phyloP scores from a whole-genome alignment of 164 flowering plant species.

The Sextonia rubra region DNA sequence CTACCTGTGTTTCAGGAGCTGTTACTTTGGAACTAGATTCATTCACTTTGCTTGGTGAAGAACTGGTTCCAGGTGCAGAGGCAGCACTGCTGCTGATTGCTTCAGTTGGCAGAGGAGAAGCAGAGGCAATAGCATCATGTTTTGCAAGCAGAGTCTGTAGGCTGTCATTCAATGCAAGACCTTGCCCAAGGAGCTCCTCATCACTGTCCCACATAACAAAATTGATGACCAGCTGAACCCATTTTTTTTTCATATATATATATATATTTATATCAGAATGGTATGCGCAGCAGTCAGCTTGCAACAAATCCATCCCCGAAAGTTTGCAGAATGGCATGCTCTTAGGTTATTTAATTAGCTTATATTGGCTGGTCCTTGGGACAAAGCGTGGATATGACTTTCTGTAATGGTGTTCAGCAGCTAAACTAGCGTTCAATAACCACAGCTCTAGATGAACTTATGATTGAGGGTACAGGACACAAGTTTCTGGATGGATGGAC shows the following conservation, averaged over 20 bases:
- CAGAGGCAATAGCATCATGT: constrained; percentile 87
- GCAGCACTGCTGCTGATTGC: constrained; percentile 17
- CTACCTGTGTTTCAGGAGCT: constrained; percentile 11
- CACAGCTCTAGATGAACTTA: too few species aligned
- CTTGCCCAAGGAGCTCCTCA: constrained; percentile 78
- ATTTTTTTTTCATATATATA: too few species aligned
- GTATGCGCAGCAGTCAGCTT: neutral
- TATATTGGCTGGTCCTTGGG: neutral
- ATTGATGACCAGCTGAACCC: neutral
- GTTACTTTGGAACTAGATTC: constrained; percentile 26
- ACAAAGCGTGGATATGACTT: neutral
- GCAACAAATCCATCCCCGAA: neutral
- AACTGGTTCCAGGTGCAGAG: constrained; percentile 7
- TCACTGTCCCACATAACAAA: constrained; percentile 46
- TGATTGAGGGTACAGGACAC: too few species aligned
- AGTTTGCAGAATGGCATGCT: too few species aligned
- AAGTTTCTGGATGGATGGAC: neutral
- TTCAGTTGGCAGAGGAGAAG: constrained; percentile 50
- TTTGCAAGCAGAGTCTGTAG: constrained; percentile 72
- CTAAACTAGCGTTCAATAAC: too few species aligned
- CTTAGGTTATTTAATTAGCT: neutral
- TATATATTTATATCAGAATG: neutral
- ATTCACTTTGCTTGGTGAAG: constrained; percentile 25
- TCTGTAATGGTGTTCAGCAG: too few species aligned
- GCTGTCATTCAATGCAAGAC: constrained; percentile 77